Evolutionary conservation across 169 alveolate genomes (phyloP), one percentile per base, ranked within the genome.

Genomic region (Eimeria sp.): DNA sequence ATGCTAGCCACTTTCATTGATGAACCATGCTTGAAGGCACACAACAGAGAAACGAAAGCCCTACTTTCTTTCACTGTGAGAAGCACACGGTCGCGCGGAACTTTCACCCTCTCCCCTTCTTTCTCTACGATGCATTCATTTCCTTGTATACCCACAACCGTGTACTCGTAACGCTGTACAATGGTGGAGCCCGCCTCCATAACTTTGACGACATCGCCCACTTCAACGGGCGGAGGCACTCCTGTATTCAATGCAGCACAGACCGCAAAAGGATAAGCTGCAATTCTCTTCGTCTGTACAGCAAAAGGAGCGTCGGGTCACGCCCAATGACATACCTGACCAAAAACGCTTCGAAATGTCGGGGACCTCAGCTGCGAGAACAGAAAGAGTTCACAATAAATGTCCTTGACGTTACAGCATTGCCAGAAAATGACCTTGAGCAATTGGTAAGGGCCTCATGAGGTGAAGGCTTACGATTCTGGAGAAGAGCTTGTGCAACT

Each of bases 281-380:
- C 46, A 30, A 49, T 8, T n/a, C 88, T 40, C 46, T 46, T 52
- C 68, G 25, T 49, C 27, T 27, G 46, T 49, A 3, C 68, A 46
- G n/a, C 66, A 49, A 49, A 25, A 52, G 27, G 54, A 6, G 13
- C 49, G 68, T 27, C 40, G n/a, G 88, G 49, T 14, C 18, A 14
- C n/a, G 30, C 37, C 20, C 60, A 40, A 18, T 33, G 60, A 64
- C 33, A 25, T 37, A 64, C 93, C 93, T 87, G 93, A 20, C 82
- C 93, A 87, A 71, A 87, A 87, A 66, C 93, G 93, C 82, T 64
- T 87, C 83, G 93, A 40, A 25, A 62, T 87, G 82, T 14, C 27
- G 52, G 78, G 66, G 37, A 43, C 60, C 37, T 60, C 60, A 18
- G 93, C 93, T 87, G 93, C 66, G 43, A 40, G 20, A 82, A 46